A percentile compares a stretch with the other conserved stretches of the same genome.
phyloP scores from a whole-genome alignment of 1,139 yeast genomes.

The Arxiozyma slooffiae region DNA sequence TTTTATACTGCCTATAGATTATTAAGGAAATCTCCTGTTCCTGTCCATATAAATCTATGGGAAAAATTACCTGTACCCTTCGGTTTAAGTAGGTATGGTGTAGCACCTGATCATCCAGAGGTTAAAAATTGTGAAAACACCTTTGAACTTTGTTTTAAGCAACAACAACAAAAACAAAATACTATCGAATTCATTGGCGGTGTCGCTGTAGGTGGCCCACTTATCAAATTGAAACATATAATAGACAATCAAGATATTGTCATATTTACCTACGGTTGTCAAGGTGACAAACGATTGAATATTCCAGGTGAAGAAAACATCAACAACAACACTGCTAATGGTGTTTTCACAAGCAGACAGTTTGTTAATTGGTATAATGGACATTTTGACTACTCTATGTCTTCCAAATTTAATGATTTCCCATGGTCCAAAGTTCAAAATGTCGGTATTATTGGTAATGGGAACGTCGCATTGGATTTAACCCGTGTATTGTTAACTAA shows the following conservation, averaged over 20 bases:
- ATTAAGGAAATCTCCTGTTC: constrained; percentile 42
- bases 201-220: constrained; percentile 59
- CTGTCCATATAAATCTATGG: constrained; percentile 52
- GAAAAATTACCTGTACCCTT: constrained; percentile 84
- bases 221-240: constrained; percentile 43
- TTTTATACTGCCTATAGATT: constrained; percentile 80
- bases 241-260: constrained; percentile 56
- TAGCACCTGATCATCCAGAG: constrained; percentile 99
- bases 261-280: constrained; percentile 77
- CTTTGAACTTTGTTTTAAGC: constrained; percentile 50
- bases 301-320: constrained; percentile 57
- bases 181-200: constrained; percentile 68
- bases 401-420: constrained; percentile 29
- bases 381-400: constrained; percentile 44
- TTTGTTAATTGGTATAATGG: constrained; percentile 98
- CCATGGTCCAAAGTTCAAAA: constrained; percentile 46
- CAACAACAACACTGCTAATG: constrained; percentile 41
- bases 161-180: constrained; percentile 14
- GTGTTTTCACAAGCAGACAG: constrained; percentile 73
- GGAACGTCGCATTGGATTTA: constrained; percentile 93
- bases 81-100: constrained; percentile 88
- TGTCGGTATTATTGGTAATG: constrained; percentile 87
- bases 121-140: constrained; percentile 84
- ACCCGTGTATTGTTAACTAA: constrained; percentile 68
- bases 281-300: constrained; percentile 46